Percentiles rank a stretch among this genome's conserved stretches.
phyloP scores from a whole-genome alignment of 2,329 filamentous ascomycete species.

The Neopestalotiopsis sp. region DNA sequence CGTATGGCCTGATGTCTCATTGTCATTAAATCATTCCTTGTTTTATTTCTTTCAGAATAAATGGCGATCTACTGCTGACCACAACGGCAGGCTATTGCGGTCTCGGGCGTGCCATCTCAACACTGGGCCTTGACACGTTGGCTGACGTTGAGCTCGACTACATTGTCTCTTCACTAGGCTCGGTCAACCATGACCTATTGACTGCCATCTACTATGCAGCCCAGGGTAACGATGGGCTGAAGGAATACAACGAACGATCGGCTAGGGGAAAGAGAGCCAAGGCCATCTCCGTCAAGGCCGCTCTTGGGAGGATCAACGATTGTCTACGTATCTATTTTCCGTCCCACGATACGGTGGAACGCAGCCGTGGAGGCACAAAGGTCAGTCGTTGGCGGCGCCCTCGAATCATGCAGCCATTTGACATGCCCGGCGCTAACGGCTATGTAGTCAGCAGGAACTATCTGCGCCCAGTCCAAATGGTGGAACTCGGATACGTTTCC shows the following conservation, averaged over 20 bases:
- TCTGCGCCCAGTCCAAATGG: constrained; percentile 77
- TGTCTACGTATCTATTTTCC: constrained; percentile 82
- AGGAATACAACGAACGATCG: constrained; percentile 49
- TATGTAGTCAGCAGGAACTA: constrained; percentile 75
- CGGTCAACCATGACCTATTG: constrained; percentile 73
- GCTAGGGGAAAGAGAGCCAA: constrained; percentile 38
- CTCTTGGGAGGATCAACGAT: constrained; percentile 40
- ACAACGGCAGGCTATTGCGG: constrained; percentile 69
- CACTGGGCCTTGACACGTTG: constrained; percentile 65
- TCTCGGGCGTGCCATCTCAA: constrained; percentile 69
- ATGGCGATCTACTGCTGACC: constrained; percentile 8
- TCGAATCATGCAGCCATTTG: neutral
- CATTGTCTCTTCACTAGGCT: constrained; percentile 81
- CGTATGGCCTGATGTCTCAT: constrained; percentile 7
- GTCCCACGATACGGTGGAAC: constrained; percentile 69
- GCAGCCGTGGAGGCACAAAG: constrained; percentile 66
- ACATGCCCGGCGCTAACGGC: constrained; percentile 18
- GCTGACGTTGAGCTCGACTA: constrained; percentile 73
- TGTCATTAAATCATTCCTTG: neutral
- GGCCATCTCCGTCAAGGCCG: constrained; percentile 29
- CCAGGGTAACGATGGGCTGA: constrained; percentile 54
- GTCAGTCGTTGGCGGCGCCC: constrained; percentile 45
- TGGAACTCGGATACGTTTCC: constrained; percentile 77
- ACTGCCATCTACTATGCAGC: constrained; percentile 59
- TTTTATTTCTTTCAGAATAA: neutral